Evolutionary conservation across 2,329 filamentous ascomycete species (phyloP).

Genomic region (Aureobasidium sp.): DNA sequence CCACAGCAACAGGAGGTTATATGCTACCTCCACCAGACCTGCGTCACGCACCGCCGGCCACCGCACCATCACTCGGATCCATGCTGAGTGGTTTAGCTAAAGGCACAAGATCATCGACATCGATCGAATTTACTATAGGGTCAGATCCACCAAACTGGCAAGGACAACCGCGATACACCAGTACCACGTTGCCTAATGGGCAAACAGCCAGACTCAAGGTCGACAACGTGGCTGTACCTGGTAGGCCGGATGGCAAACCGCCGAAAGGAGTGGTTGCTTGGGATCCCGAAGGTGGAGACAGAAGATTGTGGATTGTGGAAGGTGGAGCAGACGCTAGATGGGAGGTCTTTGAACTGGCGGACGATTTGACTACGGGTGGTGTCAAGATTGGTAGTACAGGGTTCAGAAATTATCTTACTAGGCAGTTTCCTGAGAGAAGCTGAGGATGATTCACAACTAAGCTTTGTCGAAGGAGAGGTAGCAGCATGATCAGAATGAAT

Average conservation of each 20-base stretch:
- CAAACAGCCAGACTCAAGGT: slow-evolving; percentile 25
- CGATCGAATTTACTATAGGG: slow-evolving; percentile 72
- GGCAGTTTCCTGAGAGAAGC: slow-evolving; percentile 25
- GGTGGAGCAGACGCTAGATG: slow-evolving; percentile 29
- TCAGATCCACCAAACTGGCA: slow-evolving; percentile 54
- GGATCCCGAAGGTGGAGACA: slow-evolving; percentile 30
- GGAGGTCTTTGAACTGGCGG: slow-evolving; percentile 29
- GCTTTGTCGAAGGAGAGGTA: neutral
- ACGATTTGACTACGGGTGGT: slow-evolving; percentile 16
- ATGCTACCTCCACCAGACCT: slow-evolving; percentile 26
- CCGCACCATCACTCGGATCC: slow-evolving; percentile 10
- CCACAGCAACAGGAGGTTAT: slow-evolving; percentile 25
- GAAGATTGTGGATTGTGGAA: slow-evolving; percentile 26
- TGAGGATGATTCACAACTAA: neutral
- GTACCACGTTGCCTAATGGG: slow-evolving; percentile 32
- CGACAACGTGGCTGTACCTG: slow-evolving; percentile 41
- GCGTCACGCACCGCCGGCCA: slow-evolving; percentile 16
- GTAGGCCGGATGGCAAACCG: slow-evolving; percentile 50
- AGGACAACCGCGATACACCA: slow-evolving; percentile 23
- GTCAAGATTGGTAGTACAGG: slow-evolving; percentile 26
- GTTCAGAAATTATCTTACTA: slow-evolving; percentile 28
- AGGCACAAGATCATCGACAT: slow-evolving; percentile 38
- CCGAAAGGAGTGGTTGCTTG: slow-evolving; percentile 83
- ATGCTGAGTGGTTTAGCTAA: slow-evolving; percentile 50
- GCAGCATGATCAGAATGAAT: neutral